Base-by-base conservation (phyloP, 1,284 basidiomycete species). In the Tylopilus orsonianus region DNA sequence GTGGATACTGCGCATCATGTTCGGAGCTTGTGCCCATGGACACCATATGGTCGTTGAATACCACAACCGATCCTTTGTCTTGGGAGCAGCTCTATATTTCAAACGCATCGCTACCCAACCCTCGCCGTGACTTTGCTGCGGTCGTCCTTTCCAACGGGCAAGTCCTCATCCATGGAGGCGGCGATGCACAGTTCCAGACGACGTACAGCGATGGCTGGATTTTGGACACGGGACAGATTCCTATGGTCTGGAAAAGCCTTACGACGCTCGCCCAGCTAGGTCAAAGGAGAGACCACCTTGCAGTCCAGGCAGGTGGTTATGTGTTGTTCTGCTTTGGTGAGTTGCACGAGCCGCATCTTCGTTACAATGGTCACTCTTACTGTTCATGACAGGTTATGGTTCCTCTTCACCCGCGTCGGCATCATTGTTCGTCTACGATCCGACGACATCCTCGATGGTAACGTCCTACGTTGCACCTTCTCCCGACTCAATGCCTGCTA, bases 251-350 rank as follows among this genome's bases (percentile, higher is more conserved):
- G 88, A 71, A 69, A 18, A 56, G 63, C 52, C 73, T 83, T 7
- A 67, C 72, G 1, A 71, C 69, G 2, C 69, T 90, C 39, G 69
- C 75, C 8, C 71, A 77, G 46, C 58, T 90, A 8, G 85, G 84
- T 2, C 61, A 75, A 14, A 74, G 89, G 37, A 78, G 77, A 41
- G 87, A 92, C 65, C 90, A 92, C 61, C 80, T 83, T 54, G 88
- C 86, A 9, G 73, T 85, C 5, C 71, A 74, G 37, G 73, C 77
- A 29, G 84, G 82, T 7, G 69, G 73, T 16, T 73, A 81, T 52
- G 81, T 92, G 13, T 64, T 92, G 10, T 83, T 93, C 58, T 83
- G 83, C 41, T 92, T 90, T 60, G 91, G 90, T 92, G 59, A 57
- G 85, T 71, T 36, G 23, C 13, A 33, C 20, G 26, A 19, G 33